Evolutionary conservation across 2,329 filamentous ascomycete species (phyloP), one percentile per base, ranked within the genome.

Genomic region (Chaetothyriales sp.): DNA sequence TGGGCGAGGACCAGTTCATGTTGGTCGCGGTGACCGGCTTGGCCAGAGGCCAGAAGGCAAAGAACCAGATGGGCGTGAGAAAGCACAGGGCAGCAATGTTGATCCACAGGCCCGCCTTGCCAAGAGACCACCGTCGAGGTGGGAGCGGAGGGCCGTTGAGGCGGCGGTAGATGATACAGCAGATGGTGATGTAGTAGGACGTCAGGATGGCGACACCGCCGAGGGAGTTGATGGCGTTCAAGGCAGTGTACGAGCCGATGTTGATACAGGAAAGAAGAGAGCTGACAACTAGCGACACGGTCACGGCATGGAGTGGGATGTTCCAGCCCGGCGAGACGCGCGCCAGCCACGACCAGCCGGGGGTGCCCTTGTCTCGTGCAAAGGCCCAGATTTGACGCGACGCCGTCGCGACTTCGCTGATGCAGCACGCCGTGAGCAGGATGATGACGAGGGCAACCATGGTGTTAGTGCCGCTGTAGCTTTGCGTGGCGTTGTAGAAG

Each of bases 241-340:
- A 64, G 22, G 67, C 69, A 2, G 66, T 64, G 37, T 63, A 66
- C 19, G 62, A 63, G 49, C 60, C 60, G 47, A 67, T 59, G 50
- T 44, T 57, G 55, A 60, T 46, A 15, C 58, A 51, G 55, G 73
- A 75, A 51, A 71, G 63, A 55, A 62, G 63, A 46, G 67, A 72
- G 50, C 58, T 70, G 18, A 68, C 73, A 45, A 65, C 65, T 46
- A 71, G 74, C 63, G 68, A 72, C 60, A 72, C 74, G 63, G 54
- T 10, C 20, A 60, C 48, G n/a, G 57, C 56, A 25, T 25, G 66
- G 6, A 62, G 66, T 40, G 40, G 40, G 40, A 44, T 44, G 18
- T n/a, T 19, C 15, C 15, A 2, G 22, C 22, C 22, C 3, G 22
- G 71, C 58, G 62, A 70, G 72, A 46, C 51, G n/a, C 15, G 44